Conservation (phyloP, 768 basidiomycete species). For the Pisolithus orientalis region DNA sequence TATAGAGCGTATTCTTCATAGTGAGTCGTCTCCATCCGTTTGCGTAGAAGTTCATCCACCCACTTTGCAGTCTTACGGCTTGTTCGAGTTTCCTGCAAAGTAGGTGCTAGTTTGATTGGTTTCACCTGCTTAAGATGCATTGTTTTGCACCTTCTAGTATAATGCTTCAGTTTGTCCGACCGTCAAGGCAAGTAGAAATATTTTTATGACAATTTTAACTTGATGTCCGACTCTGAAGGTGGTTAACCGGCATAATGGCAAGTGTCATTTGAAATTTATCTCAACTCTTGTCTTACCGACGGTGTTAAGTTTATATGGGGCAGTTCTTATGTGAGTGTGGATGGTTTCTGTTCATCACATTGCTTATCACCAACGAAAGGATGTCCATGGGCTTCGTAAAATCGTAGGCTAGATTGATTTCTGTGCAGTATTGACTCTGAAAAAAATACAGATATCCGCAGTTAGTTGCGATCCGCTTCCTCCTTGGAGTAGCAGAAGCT, state of each 20-base stretch:
- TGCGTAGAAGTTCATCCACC: slow-evolving; percentile 24
- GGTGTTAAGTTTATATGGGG: slow-evolving; percentile 51
- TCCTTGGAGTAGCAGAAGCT: slow-evolving; percentile 57
- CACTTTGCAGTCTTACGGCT: slow-evolving; percentile 39
- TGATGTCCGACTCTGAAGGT: slow-evolving; percentile 25
- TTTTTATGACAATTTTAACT: not conserved
- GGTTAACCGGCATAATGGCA: slow-evolving; percentile 62
- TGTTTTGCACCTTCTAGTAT: not conserved
- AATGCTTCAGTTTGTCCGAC: slow-evolving; percentile 55
- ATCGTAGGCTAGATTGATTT: slow-evolving; percentile 32
- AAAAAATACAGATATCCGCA: slow-evolving; percentile 43
- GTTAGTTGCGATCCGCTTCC: slow-evolving; percentile 47
- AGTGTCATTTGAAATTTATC: slow-evolving; percentile 3
- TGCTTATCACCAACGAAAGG: slow-evolving; percentile 24
- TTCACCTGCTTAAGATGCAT: not conserved
- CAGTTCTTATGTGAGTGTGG: slow-evolving; percentile 43
- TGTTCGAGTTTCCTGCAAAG: slow-evolving; percentile 64
- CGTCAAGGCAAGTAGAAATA: slow-evolving; percentile 39
- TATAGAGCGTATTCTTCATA: slow-evolving; percentile 65
- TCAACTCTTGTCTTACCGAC: not conserved
- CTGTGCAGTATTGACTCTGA: not conserved
- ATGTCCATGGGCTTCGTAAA: slow-evolving; percentile 62
- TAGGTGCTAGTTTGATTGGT: slow-evolving; percentile 18
- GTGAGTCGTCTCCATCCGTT: slow-evolving; percentile 32
- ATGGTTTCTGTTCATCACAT: not conserved